Evolutionary conservation across 352 stramenopile genomes (phyloP).

Genomic region (Phytophthora chlamydospora): DNA sequence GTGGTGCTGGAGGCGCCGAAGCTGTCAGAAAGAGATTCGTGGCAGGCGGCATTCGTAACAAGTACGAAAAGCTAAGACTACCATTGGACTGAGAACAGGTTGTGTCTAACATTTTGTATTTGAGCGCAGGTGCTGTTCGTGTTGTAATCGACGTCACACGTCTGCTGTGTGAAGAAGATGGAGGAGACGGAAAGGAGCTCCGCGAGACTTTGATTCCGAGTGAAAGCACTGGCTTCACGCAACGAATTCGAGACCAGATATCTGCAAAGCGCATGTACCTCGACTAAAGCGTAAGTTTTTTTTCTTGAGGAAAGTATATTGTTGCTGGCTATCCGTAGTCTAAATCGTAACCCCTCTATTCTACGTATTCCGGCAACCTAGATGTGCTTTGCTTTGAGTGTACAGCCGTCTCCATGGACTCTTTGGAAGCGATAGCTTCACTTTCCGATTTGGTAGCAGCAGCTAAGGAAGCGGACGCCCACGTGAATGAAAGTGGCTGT

Average conservation of each 20-base stretch:
- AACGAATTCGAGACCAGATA: conserved; percentile 35
- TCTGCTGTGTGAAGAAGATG: conserved; percentile 20
- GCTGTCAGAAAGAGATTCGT: conserved; percentile 53
- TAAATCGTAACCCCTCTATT: not conserved
- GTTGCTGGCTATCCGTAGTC: not conserved
- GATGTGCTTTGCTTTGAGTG: conserved; percentile 11
- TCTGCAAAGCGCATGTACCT: conserved; percentile 25
- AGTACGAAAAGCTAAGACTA: conserved; percentile 40
- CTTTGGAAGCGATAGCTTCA: not conserved
- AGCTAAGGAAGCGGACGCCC: conserved; percentile 1
- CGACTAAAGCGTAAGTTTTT: conserved; percentile 6
- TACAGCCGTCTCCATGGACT: not conserved
- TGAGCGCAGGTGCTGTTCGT: conserved; percentile 30
- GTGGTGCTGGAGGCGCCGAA: conserved; percentile 60
- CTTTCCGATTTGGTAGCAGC: not conserved
- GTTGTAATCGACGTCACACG: conserved; percentile 38
- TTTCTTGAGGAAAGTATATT: not conserved
- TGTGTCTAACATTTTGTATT: conserved; percentile 5
- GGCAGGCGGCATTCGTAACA: conserved; percentile 77
- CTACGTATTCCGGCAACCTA: conserved; percentile 17
- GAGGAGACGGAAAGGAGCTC: conserved; percentile 7
- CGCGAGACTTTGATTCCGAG: conserved; percentile 26
- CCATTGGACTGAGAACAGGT: no score
- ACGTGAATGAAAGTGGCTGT: conserved; percentile 10
- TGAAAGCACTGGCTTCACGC: conserved; percentile 19